Base-by-base conservation (phyloP, 805 yeast species). In the Geotrichum ghanense region DNA sequence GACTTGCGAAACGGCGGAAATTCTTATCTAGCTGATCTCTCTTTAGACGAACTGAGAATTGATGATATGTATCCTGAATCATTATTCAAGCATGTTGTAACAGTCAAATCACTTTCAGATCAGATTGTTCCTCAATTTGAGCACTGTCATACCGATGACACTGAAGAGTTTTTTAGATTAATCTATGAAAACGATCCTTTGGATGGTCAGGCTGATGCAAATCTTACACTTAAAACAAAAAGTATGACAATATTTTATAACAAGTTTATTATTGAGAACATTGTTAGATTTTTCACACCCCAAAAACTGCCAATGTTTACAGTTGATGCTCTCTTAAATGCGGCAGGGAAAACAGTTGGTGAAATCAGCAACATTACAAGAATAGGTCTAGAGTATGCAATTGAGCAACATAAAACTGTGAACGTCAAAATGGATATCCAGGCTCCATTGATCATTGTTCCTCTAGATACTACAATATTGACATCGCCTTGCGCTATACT, bases 271-370 rank as follows among this genome's bases (percentile, higher is more conserved):
- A 71, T 90, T 26, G 92, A 88, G 54, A 83, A 79, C 48, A 71
- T 92, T 44, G 72, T 75, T 12, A 66, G 62, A 48, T 90, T 94
- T 57, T 92, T 92, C 70, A 79, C 75, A 43, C 95, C 97, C 1
- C 95, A 96, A 20, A 79, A 78, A 49, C 78, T 78, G 22, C 95
- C 88, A 55, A 70, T 80, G 47, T 95, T 88, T 57, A 88, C 97
- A 0, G 78, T 92, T 20, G 90, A 88, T 34, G 92, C 92, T 9
- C 76, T 94, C 22, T 77, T 92, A 77, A 81, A 78, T 62, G 97
- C 96, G 1, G 98, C 99, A 0, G 95, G 89, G 51, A 85, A 89
- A 0, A 89, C 96, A 0, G 83, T 92, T 48, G 96, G 87, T 57
- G 97, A 94, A 1, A 70, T 92, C 52, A 81, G 97, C 0, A 71